Conservation (phyloP, 768 basidiomycete genomes). For the Termitomyces sp. region DNA sequence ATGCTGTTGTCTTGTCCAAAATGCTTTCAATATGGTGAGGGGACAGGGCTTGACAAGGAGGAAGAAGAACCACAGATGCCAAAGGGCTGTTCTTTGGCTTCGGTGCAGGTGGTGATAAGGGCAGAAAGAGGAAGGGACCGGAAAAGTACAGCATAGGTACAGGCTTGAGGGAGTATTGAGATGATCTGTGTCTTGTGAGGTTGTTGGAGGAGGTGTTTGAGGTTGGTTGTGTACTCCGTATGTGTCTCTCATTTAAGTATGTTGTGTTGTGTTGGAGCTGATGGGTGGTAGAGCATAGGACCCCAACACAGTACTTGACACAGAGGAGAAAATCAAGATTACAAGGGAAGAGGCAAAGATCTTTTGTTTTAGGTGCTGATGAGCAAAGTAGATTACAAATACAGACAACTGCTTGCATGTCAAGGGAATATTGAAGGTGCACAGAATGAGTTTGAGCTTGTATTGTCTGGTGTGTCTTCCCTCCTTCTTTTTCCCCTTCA, state of each 20-base stretch:
- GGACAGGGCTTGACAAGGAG: neutral
- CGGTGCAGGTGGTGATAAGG: neutral
- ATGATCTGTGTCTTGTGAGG: constrained; percentile 78
- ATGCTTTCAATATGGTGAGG: constrained; percentile 14
- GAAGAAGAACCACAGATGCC: no score
- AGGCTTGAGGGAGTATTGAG: constrained; percentile 73
- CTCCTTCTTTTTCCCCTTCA: no score
- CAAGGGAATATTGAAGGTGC: constrained; percentile 61
- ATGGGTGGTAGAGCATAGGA: constrained; percentile 44
- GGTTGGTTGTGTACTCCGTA: constrained; percentile 88
- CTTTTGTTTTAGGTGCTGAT: neutral
- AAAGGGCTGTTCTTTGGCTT: no score
- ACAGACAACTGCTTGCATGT: constrained; percentile 75
- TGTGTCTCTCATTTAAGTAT: constrained; percentile 21
- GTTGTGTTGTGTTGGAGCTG: no score
- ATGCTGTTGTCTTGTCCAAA: constrained; percentile 39
- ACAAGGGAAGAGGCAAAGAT: constrained; percentile 49
- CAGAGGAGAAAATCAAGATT: constrained; percentile 22
- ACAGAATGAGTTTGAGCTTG: constrained; percentile 13
- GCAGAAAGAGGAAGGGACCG: neutral
- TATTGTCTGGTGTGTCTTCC: no score
- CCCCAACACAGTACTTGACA: constrained; percentile 53
- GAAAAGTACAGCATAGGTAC: constrained; percentile 37
- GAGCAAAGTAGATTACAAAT: constrained; percentile 76
- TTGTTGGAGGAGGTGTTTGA: constrained; percentile 83